Percentiles rank a stretch among this genome's conserved stretches.
Evolutionary conservation across 1,284 basidiomycete genomes (phyloP).

Genomic region (Naganishia sp.): DNA sequence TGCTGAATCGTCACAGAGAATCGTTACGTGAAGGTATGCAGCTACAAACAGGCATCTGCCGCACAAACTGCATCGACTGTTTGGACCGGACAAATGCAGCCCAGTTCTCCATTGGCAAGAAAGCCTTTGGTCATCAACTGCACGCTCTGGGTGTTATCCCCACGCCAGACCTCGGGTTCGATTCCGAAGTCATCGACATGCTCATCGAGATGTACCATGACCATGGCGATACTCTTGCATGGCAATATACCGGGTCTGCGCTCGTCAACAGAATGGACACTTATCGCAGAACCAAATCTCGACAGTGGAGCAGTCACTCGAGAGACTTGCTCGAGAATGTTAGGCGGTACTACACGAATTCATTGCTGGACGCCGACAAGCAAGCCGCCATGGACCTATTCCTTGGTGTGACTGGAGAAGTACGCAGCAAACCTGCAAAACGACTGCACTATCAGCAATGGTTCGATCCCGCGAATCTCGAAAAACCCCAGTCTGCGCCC

Average conservation of each 20-base stretch:
- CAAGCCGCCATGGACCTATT: constrained; percentile 97
- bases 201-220: constrained; percentile 99
- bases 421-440: constrained; percentile 44
- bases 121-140: constrained; percentile 90
- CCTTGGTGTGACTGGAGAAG: constrained; percentile 39
- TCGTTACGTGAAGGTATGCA: constrained; percentile 57
- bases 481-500: constrained; percentile 54
- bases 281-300: constrained; percentile 77
- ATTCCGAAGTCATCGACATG: constrained; percentile 95
- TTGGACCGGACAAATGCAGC: constrained; percentile 96
- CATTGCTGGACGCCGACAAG: constrained; percentile 95
- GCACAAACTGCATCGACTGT: constrained; percentile 94
- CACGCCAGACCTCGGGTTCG: constrained; percentile 81
- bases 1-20: neutral
- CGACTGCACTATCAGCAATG: constrained; percentile 73
- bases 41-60: constrained; percentile 86
- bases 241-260: constrained; percentile 95
- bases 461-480: constrained; percentile 72
- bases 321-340: constrained; percentile 95
- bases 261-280: constrained; percentile 97
- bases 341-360: constrained; percentile 93
- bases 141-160: constrained; percentile 89
- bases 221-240: constrained; percentile 89
- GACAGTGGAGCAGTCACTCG: constrained; percentile 97
- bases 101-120: constrained; percentile 96